Conservation (phyloP, 1,284 basidiomycete species). For the Cystobasidium slooffiae region DNA sequence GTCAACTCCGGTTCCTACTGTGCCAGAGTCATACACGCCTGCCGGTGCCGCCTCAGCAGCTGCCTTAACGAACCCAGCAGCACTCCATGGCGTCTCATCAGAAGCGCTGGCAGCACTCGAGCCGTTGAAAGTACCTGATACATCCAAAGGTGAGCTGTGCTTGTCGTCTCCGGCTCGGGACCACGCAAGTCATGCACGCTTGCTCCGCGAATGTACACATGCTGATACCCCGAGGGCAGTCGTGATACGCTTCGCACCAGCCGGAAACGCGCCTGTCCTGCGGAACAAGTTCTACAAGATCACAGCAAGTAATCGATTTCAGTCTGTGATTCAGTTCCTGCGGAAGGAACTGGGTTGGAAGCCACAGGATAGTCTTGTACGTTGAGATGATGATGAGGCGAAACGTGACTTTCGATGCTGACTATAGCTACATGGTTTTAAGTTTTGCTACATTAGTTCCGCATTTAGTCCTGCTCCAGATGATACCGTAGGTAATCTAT, state of each 20-base stretch:
- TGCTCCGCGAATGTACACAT: neutral
- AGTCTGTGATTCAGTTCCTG: conserved; percentile 92
- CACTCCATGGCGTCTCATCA: conserved; percentile 21
- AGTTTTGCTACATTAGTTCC: conserved; percentile 99
- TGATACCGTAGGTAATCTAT: conserved; percentile 86
- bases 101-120: conserved; percentile 68
- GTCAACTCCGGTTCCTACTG: conserved; percentile 22
- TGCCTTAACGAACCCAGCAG: conserved; percentile 14
- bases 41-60: conserved; percentile 31
- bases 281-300: conserved; percentile 99
- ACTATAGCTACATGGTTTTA: conserved; percentile 11
- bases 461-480: conserved; percentile 93
- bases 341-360: conserved; percentile 89
- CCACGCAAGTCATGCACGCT: conserved; percentile 47
- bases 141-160: conserved; percentile 68
- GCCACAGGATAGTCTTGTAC: conserved; percentile 79
- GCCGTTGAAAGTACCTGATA: conserved; percentile 80
- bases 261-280: conserved; percentile 98
- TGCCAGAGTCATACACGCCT: conserved; percentile 6
- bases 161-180: no score
- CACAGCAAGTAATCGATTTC: conserved; percentile 90
- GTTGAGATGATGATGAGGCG: neutral
- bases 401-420: neutral
- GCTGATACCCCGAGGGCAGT: conserved; percentile 62
- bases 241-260: conserved; percentile 95